Conservation (phyloP, 2,329 filamentous ascomycete genomes). For the Epichloe uncinata region DNA sequence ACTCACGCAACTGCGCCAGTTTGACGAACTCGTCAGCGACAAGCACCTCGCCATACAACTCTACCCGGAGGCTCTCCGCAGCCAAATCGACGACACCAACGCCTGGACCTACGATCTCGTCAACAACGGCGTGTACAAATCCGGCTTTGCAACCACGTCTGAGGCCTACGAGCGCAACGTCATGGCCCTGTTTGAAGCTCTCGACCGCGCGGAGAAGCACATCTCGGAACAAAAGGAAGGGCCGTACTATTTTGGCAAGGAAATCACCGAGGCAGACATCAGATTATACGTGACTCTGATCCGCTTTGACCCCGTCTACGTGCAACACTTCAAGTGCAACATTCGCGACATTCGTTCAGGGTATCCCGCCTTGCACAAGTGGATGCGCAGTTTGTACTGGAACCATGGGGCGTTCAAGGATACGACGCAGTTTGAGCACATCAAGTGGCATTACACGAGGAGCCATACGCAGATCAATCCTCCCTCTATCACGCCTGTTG, state of each 20-base stretch:
- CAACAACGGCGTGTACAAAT: constrained; percentile 62
- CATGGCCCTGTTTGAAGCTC: constrained; percentile 53
- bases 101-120: constrained; percentile 66
- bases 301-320: constrained; percentile 67
- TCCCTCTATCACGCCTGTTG: constrained; percentile 65
- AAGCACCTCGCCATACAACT: constrained; percentile 49
- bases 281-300: constrained; percentile 58
- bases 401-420: constrained; percentile 61
- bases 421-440: constrained; percentile 88
- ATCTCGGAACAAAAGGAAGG: constrained; percentile 35
- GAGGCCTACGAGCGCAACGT: constrained; percentile 71
- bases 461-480: constrained; percentile 56
- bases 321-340: constrained; percentile 84
- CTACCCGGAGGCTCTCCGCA: constrained; percentile 50
- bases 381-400: constrained; percentile 81
- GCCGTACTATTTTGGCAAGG: constrained; percentile 62
- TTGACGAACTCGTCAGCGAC: constrained; percentile 55
- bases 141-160: constrained; percentile 75
- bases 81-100: constrained; percentile 63
- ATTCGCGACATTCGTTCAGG: constrained; percentile 71
- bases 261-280: constrained; percentile 72
- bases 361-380: constrained; percentile 68
- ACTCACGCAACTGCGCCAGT: constrained; percentile 26
- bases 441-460: constrained; percentile 63
- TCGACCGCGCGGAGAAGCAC: constrained; percentile 65